A percentile compares a stretch with the other conserved stretches of the same genome.
phyloP scores from a whole-genome alignment of 2,329 filamentous ascomycete species.

The Neofusicoccum laricinum region DNA sequence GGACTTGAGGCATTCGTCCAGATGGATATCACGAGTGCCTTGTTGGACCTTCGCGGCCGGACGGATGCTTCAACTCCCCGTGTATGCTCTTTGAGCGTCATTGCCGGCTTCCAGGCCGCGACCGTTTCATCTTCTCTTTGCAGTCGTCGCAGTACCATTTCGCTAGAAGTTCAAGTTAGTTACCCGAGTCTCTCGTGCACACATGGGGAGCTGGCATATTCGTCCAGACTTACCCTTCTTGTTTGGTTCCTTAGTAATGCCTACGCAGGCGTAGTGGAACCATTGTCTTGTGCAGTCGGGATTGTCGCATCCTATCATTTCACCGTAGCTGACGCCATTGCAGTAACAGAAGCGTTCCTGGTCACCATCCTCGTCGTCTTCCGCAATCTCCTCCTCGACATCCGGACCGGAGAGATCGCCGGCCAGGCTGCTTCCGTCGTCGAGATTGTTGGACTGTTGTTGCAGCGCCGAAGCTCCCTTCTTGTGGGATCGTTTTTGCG shows the following conservation, averaged over 20 bases:
- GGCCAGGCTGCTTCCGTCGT: constrained; percentile 17
- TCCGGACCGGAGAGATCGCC: constrained; percentile 21
- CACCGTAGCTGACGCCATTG: constrained; percentile 62
- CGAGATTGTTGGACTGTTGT: constrained; percentile 21
- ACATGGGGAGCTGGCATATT: too few species aligned
- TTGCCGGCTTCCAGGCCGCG: constrained; percentile 9
- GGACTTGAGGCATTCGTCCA: too few species aligned
- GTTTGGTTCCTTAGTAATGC: constrained; percentile 57
- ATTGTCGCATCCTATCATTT: constrained; percentile 68
- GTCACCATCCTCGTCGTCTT: constrained; percentile 36
- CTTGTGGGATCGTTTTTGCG: constrained; percentile 37
- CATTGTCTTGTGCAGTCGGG: constrained; percentile 62
- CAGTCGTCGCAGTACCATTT: constrained; percentile 42
- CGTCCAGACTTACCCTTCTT: constrained; percentile 41
- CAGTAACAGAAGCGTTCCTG: constrained; percentile 66
- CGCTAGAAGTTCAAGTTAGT: constrained; percentile 22
- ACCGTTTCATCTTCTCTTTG: constrained; percentile 26
- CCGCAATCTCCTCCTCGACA: constrained; percentile 33
- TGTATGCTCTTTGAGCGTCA: background rate
- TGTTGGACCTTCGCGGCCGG: too few species aligned
- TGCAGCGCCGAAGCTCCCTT: constrained; percentile 27
- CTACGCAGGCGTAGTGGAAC: constrained; percentile 66
- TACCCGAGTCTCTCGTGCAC: background rate
- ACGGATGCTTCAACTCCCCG: too few species aligned
- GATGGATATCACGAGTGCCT: too few species aligned